Percentiles rank a stretch among this genome's conserved stretches.
phyloP scores from a whole-genome alignment of 192 early-diverging fungal genomes.

The Umbelopsis vinacea region DNA sequence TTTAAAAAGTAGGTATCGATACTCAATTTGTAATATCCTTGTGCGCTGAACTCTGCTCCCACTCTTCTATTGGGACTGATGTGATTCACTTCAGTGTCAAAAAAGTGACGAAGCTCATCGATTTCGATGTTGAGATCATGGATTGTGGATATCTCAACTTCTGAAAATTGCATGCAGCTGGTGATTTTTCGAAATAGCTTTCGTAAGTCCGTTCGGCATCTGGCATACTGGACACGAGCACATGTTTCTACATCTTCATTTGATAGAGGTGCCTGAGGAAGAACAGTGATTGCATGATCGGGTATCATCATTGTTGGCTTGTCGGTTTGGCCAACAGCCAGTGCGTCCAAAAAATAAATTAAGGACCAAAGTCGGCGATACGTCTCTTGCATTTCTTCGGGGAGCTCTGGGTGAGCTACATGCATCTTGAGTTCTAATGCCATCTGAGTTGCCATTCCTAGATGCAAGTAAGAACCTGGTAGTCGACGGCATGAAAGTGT shows the following conservation, averaged over 20 bases:
- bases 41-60: constrained; percentile 8
- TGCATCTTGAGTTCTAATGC: constrained; percentile 19
- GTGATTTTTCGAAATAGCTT: constrained; percentile 12
- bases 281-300: constrained; percentile 11
- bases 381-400: constrained; percentile 9
- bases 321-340: constrained; percentile 14
- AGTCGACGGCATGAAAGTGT: constrained; percentile 14
- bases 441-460: constrained; percentile 19
- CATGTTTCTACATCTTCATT: constrained; percentile 17
- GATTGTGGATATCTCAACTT: constrained; percentile 3
- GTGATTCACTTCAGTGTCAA: constrained; percentile 17
- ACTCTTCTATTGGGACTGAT: background rate
- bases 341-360: constrained; percentile 22
- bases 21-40: constrained; percentile 25
- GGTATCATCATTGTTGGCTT: constrained; percentile 20
- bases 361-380: constrained; percentile 21
- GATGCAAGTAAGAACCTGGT: constrained; percentile 13
- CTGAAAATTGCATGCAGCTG: background rate
- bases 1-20: constrained; percentile 18
- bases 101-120: background rate
- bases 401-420: constrained; percentile 16
- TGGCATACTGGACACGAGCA: constrained; percentile 27
- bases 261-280: constrained; percentile 18
- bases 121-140: background rate
- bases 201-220: constrained; percentile 13